Base-by-base conservation (phyloP, 2,329 filamentous ascomycete genomes). In the Talaromyces sp. region DNA sequence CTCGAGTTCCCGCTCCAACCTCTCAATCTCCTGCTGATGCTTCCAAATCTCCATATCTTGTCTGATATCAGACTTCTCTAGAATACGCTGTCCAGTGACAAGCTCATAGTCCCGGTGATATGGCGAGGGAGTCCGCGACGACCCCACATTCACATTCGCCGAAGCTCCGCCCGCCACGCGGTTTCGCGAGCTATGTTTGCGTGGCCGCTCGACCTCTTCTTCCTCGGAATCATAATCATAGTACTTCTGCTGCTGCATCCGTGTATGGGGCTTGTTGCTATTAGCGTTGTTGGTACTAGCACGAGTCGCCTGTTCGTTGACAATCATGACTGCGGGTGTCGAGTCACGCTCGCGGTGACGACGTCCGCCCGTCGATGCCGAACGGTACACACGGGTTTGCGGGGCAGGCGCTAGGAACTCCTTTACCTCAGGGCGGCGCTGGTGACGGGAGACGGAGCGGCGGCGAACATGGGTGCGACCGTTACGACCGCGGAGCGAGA, bases 11-110 rank as follows among this genome's bases (percentile, higher is more conserved):
- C 68, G 64, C 61, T 72, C 68, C 49, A 74, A 41, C 5, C 66
- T 60, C 46, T 70, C 66, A 39, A 73, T 70, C 52, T 74, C 70
- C 56, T 65, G 65, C 60, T 70, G 70, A 46, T 68, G 69, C 36
- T 64, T 69, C 35, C 64, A 59, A 45, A 72, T 60, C 54, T 73
- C 67, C 27, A 72, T 30, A 51, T 72, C 69, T 49, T 72, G 70
- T 3, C 66, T 66, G 9, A 63, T 41, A 52, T 74, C 68, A 36
- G 67, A 67, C 43, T 58, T 59, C 60, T 72, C 66, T 24, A 74
- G 62, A 16, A 73, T 14, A 1, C 67, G 68, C 57, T 73, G 71
- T 19, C 65, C 61, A 40, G 72, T 65, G 13, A 67, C 52, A 3
- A 73, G 56, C 16, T 74, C 71, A 54, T 61, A 65, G 44, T 75